A percentile compares a stretch with the other conserved stretches of the same genome.
Evolutionary conservation across 306 rosid genomes (phyloP).

Genomic region (Astragalus membranaceus): DNA sequence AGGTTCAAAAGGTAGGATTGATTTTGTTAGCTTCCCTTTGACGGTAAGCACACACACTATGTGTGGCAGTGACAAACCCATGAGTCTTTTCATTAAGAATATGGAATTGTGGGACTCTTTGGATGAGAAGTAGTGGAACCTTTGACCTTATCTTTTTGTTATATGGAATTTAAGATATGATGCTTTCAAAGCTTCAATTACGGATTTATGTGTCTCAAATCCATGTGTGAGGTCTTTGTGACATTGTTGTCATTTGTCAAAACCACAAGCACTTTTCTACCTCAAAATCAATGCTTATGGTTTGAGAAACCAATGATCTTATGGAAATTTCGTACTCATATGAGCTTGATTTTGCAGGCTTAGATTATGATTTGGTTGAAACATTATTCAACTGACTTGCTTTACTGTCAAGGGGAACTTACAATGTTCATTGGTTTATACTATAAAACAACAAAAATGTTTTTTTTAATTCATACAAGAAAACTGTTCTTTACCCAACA

Average conservation of each 20-base stretch:
- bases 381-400: neutral
- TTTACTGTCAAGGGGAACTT: neutral
- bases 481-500: no score
- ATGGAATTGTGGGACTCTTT: constrained; percentile 22
- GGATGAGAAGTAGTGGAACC: constrained; percentile 2
- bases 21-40: neutral
- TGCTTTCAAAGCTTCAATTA: neutral
- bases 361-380: neutral
- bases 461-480: no score
- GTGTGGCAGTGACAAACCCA: constrained; percentile 1
- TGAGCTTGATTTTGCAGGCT: neutral
- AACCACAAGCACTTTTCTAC: no score
- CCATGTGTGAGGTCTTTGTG: neutral
- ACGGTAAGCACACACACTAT: constrained; percentile 12
- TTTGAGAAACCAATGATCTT: neutral
- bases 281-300: no score
- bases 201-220: neutral
- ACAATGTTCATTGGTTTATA: neutral
- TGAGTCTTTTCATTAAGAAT: neutral
- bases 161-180: neutral
- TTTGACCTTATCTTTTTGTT: neutral
- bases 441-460: no score
- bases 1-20: neutral
- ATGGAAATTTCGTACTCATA: neutral
- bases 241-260: no score